phyloP scores from a whole-genome alignment of 2,329 filamentous ascomycete genomes.

The Alternaria novae-zelandiae region DNA sequence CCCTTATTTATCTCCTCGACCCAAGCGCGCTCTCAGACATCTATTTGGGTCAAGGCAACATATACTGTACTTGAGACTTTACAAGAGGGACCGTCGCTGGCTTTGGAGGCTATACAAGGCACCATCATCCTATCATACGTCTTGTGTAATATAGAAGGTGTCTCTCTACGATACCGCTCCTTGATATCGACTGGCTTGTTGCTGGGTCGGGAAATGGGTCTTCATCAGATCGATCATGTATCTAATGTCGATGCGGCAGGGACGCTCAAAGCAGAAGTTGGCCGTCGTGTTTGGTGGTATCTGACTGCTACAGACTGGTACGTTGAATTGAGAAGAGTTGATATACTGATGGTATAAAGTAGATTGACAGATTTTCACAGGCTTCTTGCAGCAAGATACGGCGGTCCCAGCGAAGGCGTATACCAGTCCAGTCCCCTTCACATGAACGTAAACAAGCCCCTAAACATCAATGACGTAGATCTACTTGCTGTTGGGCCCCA shows the following conservation, averaged over 20 bases:
- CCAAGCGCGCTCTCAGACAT: conserved; percentile 9
- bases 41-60: conserved; percentile 27
- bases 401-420: neutral
- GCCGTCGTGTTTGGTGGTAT: conserved; percentile 53
- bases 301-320: conserved; percentile 27
- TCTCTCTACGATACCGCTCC: conserved; percentile 41
- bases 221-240: conserved; percentile 20
- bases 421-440: neutral
- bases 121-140: conserved; percentile 45
- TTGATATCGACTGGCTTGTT: conserved; percentile 42
- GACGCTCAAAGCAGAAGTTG: conserved; percentile 43
- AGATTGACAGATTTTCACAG: neutral
- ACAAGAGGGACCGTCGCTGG: neutral
- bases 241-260: conserved; percentile 9
- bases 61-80: neutral
- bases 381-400: neutral
- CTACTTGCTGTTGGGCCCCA: rapidly evolving
- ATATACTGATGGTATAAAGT: too few relatives aligned
- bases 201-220: conserved; percentile 23
- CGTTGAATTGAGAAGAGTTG: too few relatives aligned
- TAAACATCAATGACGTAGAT: neutral
- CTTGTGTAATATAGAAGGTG: conserved; percentile 45
- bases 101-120: conserved; percentile 44
- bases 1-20: neutral
- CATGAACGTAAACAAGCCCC: neutral